phyloP scores from a whole-genome alignment of 805 yeast genomes.

The Cyberlindnera maritima region DNA sequence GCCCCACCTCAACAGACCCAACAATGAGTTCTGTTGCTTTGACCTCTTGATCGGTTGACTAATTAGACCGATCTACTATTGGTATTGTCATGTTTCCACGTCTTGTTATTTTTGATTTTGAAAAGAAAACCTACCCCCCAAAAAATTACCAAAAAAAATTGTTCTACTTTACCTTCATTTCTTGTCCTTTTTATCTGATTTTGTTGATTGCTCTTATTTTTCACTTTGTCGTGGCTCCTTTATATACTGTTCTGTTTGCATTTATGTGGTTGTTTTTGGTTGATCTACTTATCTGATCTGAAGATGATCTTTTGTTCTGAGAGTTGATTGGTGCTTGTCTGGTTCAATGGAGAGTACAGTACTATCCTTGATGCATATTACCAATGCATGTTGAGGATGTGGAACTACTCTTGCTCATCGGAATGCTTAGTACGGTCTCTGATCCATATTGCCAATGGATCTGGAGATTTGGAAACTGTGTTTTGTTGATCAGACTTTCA shows the following conservation, averaged over 20 bases:
- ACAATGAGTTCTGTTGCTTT: too few relatives aligned
- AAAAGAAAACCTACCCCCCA: background rate
- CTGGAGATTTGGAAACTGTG: conserved; percentile 3
- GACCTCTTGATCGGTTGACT: too few relatives aligned
- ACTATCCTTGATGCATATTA: conserved; percentile 15
- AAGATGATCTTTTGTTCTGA: background rate
- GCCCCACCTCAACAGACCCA: conserved; percentile 9
- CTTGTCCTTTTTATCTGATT: background rate
- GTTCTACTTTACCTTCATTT: background rate
- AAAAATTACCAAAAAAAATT: conserved; percentile 5
- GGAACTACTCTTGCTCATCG: conserved; percentile 1
- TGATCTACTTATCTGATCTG: too few relatives aligned
- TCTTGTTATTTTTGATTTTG: conserved; percentile 3
- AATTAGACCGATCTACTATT: background rate
- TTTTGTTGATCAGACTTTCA: background rate
- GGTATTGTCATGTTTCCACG: background rate
- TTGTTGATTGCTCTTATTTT: background rate
- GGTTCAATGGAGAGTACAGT: conserved; percentile 1
- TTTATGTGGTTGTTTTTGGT: background rate
- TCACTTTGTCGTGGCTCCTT: background rate
- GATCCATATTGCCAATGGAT: conserved; percentile 11
- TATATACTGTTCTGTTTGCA: background rate
- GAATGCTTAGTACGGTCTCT: background rate
- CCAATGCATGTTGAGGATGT: conserved; percentile 15
- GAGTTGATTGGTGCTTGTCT: background rate